phyloP scores from a whole-genome alignment of 306 rosid species.

The Acacia crassicarpa region DNA sequence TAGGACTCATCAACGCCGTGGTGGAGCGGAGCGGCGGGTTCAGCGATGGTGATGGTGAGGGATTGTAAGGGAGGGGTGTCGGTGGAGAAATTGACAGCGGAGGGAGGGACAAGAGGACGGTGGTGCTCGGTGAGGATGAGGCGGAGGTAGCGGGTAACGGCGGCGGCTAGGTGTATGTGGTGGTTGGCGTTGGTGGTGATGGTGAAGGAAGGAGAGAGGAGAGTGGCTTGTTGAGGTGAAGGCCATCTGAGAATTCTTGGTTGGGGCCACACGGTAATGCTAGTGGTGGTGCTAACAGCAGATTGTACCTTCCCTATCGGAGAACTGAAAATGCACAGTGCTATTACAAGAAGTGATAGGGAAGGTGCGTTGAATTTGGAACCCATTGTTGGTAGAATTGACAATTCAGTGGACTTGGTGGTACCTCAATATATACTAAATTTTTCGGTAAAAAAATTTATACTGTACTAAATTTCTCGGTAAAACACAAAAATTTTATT shows the following conservation, averaged over 20 bases:
- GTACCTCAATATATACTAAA: not conserved
- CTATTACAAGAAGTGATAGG: not conserved
- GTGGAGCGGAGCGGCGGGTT: constrained; percentile 46
- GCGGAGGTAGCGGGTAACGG: constrained; percentile 51
- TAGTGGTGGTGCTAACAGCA: not conserved
- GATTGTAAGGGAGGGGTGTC: constrained; percentile 44
- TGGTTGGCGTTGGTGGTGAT: constrained; percentile 39
- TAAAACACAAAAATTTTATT: too few species aligned
- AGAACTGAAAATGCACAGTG: not conserved
- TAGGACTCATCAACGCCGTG: constrained; percentile 78
- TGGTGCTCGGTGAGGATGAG: constrained; percentile 66
- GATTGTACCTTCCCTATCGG: not conserved
- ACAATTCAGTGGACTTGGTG: not conserved
- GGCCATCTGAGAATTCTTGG: constrained; percentile 69
- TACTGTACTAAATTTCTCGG: not conserved
- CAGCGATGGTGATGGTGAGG: constrained; percentile 40
- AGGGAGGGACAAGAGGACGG: constrained; percentile 47
- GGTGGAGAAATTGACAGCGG: constrained; percentile 29
- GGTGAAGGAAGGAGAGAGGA: constrained; percentile 63
- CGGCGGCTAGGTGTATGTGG: constrained; percentile 50
- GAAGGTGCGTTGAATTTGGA: not conserved
- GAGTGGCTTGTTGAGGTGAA: constrained; percentile 36
- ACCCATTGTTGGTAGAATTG: not conserved
- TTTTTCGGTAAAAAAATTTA: too few species aligned
- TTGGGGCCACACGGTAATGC: constrained; percentile 73